Percentiles rank a stretch among this genome's conserved stretches.
These are phyloP conservation scores for Echium plantagineum DNA, from an alignment of 257 asterid species.

Conservation along the genomic window DNA sequence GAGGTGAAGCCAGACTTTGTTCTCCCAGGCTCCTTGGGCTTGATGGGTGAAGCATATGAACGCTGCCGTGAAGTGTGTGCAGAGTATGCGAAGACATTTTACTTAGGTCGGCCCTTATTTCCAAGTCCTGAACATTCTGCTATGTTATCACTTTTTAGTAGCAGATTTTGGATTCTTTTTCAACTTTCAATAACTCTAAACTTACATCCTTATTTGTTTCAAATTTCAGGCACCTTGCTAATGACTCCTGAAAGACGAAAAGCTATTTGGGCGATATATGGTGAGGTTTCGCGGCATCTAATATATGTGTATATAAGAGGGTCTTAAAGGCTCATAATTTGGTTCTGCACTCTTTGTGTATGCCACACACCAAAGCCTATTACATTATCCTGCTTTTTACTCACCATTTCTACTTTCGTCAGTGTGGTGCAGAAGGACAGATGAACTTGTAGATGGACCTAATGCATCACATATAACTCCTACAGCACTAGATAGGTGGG, in stretches of 20 bases:
- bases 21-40: slow-evolving; percentile 49
- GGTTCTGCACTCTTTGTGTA: no score
- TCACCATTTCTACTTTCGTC: slow-evolving; percentile 7
- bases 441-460: slow-evolving; percentile 98
- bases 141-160: slow-evolving; percentile 2
- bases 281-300: slow-evolving; percentile 31
- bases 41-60: slow-evolving; percentile 87
- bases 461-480: slow-evolving; percentile 97
- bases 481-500: slow-evolving; percentile 86
- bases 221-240: slow-evolving; percentile 62
- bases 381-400: not conserved
- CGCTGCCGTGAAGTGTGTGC: slow-evolving; percentile 96
- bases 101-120: slow-evolving; percentile 59
- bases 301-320: not conserved
- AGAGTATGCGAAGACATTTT: slow-evolving; percentile 95
- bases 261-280: slow-evolving; percentile 99
- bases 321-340: not conserved
- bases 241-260: slow-evolving; percentile 92
- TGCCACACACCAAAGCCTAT: no score
- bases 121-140: slow-evolving; percentile 11
- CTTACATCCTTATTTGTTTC: slow-evolving; percentile 12
- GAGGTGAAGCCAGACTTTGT: slow-evolving; percentile 62
- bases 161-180: not conserved
- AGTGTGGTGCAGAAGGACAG: slow-evolving; percentile 99
- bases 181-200: slow-evolving; percentile 4